Evolutionary conservation across 2,329 filamentous ascomycete species (phyloP), one percentile per base, ranked within the genome.

Genomic region (Samsoniella hepiali): DNA sequence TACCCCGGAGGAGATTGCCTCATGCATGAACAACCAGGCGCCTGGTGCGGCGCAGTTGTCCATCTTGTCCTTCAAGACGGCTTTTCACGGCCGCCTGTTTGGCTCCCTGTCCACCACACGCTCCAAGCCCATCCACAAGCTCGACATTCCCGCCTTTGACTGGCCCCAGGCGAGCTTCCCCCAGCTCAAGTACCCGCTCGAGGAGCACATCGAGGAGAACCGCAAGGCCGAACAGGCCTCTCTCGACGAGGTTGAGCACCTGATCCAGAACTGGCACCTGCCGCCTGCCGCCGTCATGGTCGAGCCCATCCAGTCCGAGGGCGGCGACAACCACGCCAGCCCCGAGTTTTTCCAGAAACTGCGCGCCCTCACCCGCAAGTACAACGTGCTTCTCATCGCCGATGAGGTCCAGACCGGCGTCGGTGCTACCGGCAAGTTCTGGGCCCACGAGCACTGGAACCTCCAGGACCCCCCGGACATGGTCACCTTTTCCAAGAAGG

Each of bases 371-470:
- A 96, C 93, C 45, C 84, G 86, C 74, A 88, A 88, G 76, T 86
- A 92, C 79, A 83, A 88, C 69, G 85, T 96, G 36, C 86, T 96
- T 64, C 82, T 97, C 76, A 97, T 97, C 73, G 93, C 96, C 67
- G 93, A 97, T 75, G 93, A 97, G 79, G 93, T 97, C 11, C 93
- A 97, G 80, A 97, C 93, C 7, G 93, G 93, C 74, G 89, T 97
- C 32, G 93, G 93, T 70, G 92, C 93, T 45, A 97, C 93, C 0
- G 93, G 93, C 70, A 93, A 91, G 76, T 96, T 97, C 87, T 97
- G 93, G 93, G 93, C 93, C 9, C 93, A 97, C 81, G 92, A 97
- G 72, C 93, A 97, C 87, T 97, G 93, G 93, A 84, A 90, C 75
- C 84, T 97, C 50, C 73, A 83, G 57, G 80, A 87, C 42, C 91